Base-by-base conservation (phyloP, 1,284 basidiomycete species). In the Jaminaea rosea region DNA sequence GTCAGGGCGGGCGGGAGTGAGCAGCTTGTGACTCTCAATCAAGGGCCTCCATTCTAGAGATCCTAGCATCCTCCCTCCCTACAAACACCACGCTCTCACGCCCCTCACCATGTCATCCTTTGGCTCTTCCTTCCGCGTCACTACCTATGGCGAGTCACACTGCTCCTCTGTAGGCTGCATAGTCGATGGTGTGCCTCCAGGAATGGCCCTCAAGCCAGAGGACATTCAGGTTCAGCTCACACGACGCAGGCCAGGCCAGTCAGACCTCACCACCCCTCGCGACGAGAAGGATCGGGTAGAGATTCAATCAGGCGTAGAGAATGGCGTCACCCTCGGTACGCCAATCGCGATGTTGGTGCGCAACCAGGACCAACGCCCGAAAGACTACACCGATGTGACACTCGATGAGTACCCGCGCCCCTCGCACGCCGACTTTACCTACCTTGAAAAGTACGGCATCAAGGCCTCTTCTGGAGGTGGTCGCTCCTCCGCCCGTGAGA, bases 391-490 rank as follows among this genome's bases (percentile, higher is more conserved):
- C 65, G 94, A 73, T 54, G 62, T 97, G 78, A 98, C 93, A 0
- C 61, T 73, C 29, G 93, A 98, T 74, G 79, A 91, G 53, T 98
- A 90, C 79, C 94, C 94, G 34, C 85, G 94, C 26, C 94, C 94
- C 17, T 90, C 87, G 63, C 94, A 99, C 73, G 94, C 94, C 47
- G 94, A 99, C 76, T 97, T 87, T 77, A 98, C 94, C 27, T 99
- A 99, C 77, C 83, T 98, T 49, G 85, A 91, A 68, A 99, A 99
- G 74, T 99, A 98, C 75, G 90, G 89, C 28, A 77, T 98, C 75
- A 98, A 98, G 78, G 93, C 94, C 1, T 91, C 87, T 79, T 89
- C 86, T 55, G 94, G 94, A 37, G 94, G 94, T 37, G 94, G 94
- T 1, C 80, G 94, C 24, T 89, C 87, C 67, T 88, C 85, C 67